Percentiles rank a stretch among this genome's conserved stretches.
These are phyloP conservation scores for Rhodotorula sp. DNA, from an alignment of 1,284 basidiomycete species.

Conservation along the genomic window DNA sequence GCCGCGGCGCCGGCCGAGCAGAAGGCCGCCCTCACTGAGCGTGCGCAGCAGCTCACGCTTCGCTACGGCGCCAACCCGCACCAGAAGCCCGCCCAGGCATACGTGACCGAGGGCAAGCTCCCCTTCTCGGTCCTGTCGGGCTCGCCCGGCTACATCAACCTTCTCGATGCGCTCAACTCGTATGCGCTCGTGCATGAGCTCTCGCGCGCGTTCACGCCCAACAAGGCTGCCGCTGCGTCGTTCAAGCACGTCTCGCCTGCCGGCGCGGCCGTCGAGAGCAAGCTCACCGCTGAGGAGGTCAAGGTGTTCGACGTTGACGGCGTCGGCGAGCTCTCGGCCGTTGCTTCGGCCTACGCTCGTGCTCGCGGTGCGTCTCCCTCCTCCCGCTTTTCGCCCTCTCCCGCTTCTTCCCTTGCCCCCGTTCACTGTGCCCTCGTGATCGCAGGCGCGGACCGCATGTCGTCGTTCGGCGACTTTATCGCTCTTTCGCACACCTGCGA, in stretches of 20 bases:
- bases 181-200: slow-evolving; percentile 96
- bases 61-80: slow-evolving; percentile 98
- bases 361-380: slow-evolving; percentile 69
- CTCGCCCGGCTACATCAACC: slow-evolving; percentile 98
- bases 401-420: neutral
- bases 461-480: slow-evolving; percentile 98
- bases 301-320: slow-evolving; percentile 97
- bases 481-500: slow-evolving; percentile 92
- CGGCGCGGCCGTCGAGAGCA: slow-evolving; percentile 87
- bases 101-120: slow-evolving; percentile 81
- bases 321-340: slow-evolving; percentile 80
- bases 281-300: slow-evolving; percentile 81
- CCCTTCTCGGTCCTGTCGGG: slow-evolving; percentile 94
- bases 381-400: neutral
- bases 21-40: slow-evolving; percentile 61
- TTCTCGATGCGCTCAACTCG: slow-evolving; percentile 97
- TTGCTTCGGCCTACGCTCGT: slow-evolving; percentile 92
- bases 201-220: slow-evolving; percentile 65
- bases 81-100: slow-evolving; percentile 98
- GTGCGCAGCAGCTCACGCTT: slow-evolving; percentile 80
- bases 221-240: slow-evolving; percentile 90
- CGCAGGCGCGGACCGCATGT: slow-evolving; percentile 94
- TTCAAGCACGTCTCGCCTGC: slow-evolving; percentile 99
- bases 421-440: no score
- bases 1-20: slow-evolving; percentile 59